phyloP scores from a whole-genome alignment of 2,329 filamentous ascomycete species.

The Lasiodiplodia theobromae region DNA sequence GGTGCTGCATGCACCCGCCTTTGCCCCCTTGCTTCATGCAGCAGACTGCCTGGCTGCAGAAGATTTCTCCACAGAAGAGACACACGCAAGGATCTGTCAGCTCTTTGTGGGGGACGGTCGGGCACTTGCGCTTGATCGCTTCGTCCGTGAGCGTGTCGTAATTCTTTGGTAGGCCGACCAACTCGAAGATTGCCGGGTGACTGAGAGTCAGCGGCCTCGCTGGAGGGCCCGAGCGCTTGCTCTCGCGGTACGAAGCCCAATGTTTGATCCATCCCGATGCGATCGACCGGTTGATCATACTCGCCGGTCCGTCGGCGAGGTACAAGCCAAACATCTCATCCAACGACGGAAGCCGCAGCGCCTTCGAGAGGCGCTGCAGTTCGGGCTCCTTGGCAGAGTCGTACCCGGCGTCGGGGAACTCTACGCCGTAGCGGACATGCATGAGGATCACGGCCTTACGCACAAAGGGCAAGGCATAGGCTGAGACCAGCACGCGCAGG shows the following conservation, averaged over 20 bases:
- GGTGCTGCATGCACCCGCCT: constrained; percentile 81
- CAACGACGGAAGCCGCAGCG: constrained; percentile 77
- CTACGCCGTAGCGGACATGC: constrained; percentile 86
- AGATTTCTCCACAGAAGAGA: constrained; percentile 94
- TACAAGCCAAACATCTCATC: constrained; percentile 76
- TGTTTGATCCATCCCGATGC: constrained; percentile 78
- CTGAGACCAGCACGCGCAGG: constrained; percentile 63
- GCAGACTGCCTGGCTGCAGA: constrained; percentile 93
- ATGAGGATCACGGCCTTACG: constrained; percentile 85
- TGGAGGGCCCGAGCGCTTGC: constrained; percentile 18
- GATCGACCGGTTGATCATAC: constrained; percentile 55
- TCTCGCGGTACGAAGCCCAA: constrained; percentile 51
- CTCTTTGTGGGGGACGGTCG: constrained; percentile 83
- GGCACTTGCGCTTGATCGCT: constrained; percentile 82
- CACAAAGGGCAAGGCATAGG: constrained; percentile 88
- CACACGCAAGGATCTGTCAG: constrained; percentile 90
- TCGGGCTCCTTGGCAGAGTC: constrained; percentile 72
- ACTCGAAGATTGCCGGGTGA: constrained; percentile 92
- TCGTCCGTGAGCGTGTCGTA: constrained; percentile 94
- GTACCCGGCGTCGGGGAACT: constrained; percentile 73
- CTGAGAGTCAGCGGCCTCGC: constrained; percentile 61
- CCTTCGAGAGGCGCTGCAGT: constrained; percentile 78
- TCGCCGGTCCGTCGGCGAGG: constrained; percentile 48
- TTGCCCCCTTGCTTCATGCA: constrained; percentile 72
- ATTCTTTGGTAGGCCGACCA: constrained; percentile 89